These are phyloP conservation scores for Serendipita sp. DNA, from an alignment of 768 basidiomycete genomes.

Conservation along the genomic window DNA sequence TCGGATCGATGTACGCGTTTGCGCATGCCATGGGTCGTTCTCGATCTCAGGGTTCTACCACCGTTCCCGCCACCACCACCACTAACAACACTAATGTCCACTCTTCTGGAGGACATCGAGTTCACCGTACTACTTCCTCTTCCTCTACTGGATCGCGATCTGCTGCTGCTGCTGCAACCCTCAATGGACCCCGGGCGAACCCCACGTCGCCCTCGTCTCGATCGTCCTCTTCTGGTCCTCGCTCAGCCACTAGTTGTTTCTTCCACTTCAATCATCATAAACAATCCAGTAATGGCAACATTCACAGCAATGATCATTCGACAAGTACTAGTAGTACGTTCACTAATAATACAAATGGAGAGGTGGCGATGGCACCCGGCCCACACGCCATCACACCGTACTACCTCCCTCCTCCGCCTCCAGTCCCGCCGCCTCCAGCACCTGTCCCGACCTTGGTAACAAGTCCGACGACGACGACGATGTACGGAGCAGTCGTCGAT, in stretches of 20 bases:
- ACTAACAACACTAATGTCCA: too few species aligned
- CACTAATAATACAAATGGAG: background rate
- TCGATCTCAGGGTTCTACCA: background rate
- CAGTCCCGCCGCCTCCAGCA: background rate
- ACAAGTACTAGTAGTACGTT: background rate
- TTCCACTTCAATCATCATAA: background rate
- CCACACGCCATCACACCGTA: background rate
- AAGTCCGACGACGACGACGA: background rate
- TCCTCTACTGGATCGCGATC: too few species aligned
- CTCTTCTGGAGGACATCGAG: too few species aligned
- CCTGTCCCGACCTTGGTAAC: background rate
- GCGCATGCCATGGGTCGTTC: background rate
- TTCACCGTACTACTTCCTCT: too few species aligned
- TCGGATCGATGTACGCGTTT: too few species aligned
- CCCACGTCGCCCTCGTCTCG: too few species aligned
- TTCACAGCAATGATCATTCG: background rate
- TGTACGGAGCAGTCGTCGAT: background rate
- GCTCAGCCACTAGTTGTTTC: too few species aligned
- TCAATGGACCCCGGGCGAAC: too few species aligned
- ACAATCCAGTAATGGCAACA: background rate
- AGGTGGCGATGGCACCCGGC: background rate
- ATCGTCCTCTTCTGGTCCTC: too few species aligned
- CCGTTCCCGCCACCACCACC: background rate
- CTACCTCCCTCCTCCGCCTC: background rate
- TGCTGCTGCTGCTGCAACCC: too few species aligned